A percentile compares a stretch with the other conserved stretches of the same genome.
Conservation (phyloP, 805 yeast genomes). For the Peterozyma xylosa region DNA sequence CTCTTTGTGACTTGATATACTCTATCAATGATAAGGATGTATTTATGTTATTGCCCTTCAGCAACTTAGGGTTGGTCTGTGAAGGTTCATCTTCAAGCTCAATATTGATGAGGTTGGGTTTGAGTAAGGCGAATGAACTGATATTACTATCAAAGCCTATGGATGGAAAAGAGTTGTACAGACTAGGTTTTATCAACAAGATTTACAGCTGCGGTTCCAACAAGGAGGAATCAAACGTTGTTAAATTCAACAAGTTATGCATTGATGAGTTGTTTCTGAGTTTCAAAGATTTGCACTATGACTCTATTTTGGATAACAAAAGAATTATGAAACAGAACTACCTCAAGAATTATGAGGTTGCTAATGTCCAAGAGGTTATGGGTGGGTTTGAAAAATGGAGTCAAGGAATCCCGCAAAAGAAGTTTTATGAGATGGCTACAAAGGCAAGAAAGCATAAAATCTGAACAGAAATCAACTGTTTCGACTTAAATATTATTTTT, state of each 20-base stretch:
- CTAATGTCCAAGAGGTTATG: constrained; percentile 59
- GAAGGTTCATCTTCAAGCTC: constrained; percentile 76
- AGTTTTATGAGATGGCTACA: constrained; percentile 48
- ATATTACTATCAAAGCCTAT: constrained; percentile 64
- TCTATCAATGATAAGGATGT: constrained; percentile 51
- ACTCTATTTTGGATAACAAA: constrained; percentile 38
- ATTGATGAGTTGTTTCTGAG: constrained; percentile 24
- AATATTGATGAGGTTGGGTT: constrained; percentile 62
- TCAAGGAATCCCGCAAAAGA: constrained; percentile 62
- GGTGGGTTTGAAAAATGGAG: constrained; percentile 67
- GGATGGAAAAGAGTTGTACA: constrained; percentile 44
- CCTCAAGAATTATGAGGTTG: constrained; percentile 30
- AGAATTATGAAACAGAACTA: constrained; percentile 27
- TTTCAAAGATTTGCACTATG: constrained; percentile 35
- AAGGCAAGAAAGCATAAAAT: constrained; percentile 58
- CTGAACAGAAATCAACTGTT: not conserved
- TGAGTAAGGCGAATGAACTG: constrained; percentile 67
- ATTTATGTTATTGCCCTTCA: constrained; percentile 66
- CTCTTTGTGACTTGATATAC: constrained; percentile 72
- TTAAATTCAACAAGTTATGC: constrained; percentile 35
- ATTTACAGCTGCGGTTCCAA: constrained; percentile 26
- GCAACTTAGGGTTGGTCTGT: constrained; percentile 73
- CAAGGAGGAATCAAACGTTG: constrained; percentile 16
- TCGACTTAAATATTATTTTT: not conserved
- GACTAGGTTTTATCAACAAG: constrained; percentile 57